phyloP scores from a whole-genome alignment of 2,329 filamentous ascomycete species.

The Hirsutella rhossiliensis region DNA sequence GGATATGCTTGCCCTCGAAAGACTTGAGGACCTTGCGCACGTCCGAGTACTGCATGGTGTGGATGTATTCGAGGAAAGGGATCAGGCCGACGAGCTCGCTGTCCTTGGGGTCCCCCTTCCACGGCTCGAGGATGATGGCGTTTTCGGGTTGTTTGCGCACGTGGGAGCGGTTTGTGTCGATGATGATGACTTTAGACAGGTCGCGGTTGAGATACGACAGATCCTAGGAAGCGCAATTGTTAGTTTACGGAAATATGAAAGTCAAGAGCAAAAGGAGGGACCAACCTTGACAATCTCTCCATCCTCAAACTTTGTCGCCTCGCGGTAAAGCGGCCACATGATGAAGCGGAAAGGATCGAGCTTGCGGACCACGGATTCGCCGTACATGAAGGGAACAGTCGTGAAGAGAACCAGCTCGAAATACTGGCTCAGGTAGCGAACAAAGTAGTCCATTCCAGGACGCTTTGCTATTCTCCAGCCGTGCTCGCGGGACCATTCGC shows the following conservation, averaged over 20 bases:
- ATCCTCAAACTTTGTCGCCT: constrained; percentile 94
- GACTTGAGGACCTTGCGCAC: constrained; percentile 77
- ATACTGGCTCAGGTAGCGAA: constrained; percentile 93
- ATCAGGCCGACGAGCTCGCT: constrained; percentile 80
- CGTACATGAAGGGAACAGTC: constrained; percentile 66
- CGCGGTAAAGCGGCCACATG: constrained; percentile 86
- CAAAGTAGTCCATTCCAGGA: constrained; percentile 91
- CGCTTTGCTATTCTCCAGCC: constrained; percentile 94
- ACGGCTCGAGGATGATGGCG: constrained; percentile 81
- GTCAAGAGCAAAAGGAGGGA: not conserved
- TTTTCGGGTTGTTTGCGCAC: constrained; percentile 92
- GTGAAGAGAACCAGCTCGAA: constrained; percentile 97
- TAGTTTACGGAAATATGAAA: not conserved
- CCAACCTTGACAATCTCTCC: constrained; percentile 88
- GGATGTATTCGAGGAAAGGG: constrained; percentile 94
- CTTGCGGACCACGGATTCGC: constrained; percentile 81
- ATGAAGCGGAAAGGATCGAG: constrained; percentile 92
- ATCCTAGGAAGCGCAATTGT: constrained; percentile 46
- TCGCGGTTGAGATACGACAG: constrained; percentile 96
- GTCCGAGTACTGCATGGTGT: constrained; percentile 83
- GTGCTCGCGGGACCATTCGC: constrained; percentile 86
- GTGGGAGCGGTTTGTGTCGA: constrained; percentile 76
- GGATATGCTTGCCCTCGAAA: constrained; percentile 82
- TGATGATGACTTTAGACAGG: constrained; percentile 85
- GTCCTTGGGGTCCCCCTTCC: constrained; percentile 74